Base-by-base conservation (phyloP, 305 asterid species). In the Solanum chacoense region DNA sequence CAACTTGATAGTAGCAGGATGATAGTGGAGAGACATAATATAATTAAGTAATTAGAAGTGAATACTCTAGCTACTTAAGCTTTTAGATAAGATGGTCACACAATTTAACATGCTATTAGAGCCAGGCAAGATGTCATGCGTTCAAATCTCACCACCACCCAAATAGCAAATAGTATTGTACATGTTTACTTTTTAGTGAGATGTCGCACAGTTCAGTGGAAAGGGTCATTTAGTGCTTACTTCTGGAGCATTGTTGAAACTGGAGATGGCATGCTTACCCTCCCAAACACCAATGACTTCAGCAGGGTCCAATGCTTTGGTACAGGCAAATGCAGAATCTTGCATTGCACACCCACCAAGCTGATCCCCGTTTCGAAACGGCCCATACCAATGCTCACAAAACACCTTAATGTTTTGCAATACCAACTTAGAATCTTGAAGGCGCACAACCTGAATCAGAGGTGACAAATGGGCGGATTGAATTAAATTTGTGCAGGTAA, bases 301-400 rank as follows among this genome's bases (percentile, higher is more conserved):
- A 0, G 94, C 92, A 65, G 91, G 93, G 71, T 92, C 40, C 71
- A 96, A 93, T 71, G 96, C 92, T n/a, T 79, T 90, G 14, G 99
- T 95, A 87, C 96, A 90, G 22, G 99, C 99, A 87, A 97, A 97
- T 22, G 98, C 98, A 12, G 98, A 93, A 90, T 97, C 98, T 1
- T 98, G 93, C 37, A 97, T 91, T 35, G 98, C 91, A 88, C 99
- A 97, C 50, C 99, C 99, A n/a, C 99, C 99, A 35, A 97, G 91
- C 93, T 97, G 99, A 72, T 97, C 99, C 20, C 99, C 98, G 2
- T 97, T 94, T 87, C 98, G 93, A 79, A 95, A 97, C 6, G 98
- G 98, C 31, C 98, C 99, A 89, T 96, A 97, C 99, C 98, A 97
- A 84, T 93, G 98, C 94, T 97, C 99, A 8, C 93, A 90, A 85